phyloP scores from a whole-genome alignment of 768 basidiomycete genomes.

The Tricholomella constricta region DNA sequence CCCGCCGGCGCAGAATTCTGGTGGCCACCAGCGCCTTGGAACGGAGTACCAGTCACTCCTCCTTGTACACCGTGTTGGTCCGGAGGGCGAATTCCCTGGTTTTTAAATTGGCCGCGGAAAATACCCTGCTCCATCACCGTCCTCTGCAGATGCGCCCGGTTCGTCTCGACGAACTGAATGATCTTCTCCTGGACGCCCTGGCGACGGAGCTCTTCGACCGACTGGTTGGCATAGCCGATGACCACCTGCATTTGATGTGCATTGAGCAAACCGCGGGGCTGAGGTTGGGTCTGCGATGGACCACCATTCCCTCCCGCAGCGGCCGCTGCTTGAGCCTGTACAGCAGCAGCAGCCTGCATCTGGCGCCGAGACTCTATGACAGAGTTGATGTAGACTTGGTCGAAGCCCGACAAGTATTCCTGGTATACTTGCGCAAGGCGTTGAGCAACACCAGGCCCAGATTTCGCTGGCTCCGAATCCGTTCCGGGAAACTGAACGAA shows the following conservation, averaged over 20 bases:
- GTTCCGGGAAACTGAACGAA: slow-evolving; percentile 65
- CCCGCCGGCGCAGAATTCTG: background rate
- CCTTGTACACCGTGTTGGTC: slow-evolving; percentile 8
- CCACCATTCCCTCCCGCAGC: background rate
- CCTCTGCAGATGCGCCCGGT: slow-evolving; percentile 52
- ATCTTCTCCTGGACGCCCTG: slow-evolving; percentile 49
- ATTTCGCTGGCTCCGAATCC: slow-evolving; percentile 60
- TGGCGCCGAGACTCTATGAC: slow-evolving; percentile 37
- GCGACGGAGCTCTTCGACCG: slow-evolving; percentile 53
- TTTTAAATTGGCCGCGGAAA: slow-evolving; percentile 35
- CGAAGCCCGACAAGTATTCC: slow-evolving; percentile 57
- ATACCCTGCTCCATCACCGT: slow-evolving; percentile 36
- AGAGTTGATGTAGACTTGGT: slow-evolving; percentile 51
- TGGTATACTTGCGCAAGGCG: slow-evolving; percentile 64
- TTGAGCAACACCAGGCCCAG: slow-evolving; percentile 62
- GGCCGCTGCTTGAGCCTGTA: slow-evolving; percentile 10
- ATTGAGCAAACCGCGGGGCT: slow-evolving; percentile 18
- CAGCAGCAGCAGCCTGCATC: slow-evolving; percentile 16
- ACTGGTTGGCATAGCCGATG: slow-evolving; percentile 47
- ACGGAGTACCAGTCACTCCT: slow-evolving; percentile 1
- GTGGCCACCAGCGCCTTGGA: slow-evolving; percentile 6
- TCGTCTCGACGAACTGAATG: slow-evolving; percentile 57
- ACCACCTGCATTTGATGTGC: slow-evolving; percentile 44
- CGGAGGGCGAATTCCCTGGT: slow-evolving; percentile 19
- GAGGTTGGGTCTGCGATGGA: slow-evolving; percentile 1